These are phyloP conservation scores for Eimeria falciformis DNA, from an alignment of 169 alveolate genomes.

Conservation along the genomic window DNA sequence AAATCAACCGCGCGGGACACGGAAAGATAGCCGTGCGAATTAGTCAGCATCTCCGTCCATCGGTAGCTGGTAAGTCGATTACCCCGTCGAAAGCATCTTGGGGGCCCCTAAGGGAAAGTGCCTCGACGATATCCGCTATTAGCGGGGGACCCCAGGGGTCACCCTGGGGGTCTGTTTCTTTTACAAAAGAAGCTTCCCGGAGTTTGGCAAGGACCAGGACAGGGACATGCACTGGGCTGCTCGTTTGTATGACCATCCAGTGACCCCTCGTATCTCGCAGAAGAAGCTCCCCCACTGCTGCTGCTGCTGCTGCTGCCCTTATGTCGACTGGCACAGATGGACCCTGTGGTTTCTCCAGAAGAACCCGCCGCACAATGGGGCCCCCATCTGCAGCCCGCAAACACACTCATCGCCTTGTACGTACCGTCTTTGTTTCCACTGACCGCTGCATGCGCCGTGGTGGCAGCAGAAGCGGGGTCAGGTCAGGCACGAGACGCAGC, in stretches of 20 bases:
- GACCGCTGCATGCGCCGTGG: background rate
- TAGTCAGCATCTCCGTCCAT: background rate
- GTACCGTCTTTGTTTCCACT: no score
- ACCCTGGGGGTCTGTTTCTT: background rate
- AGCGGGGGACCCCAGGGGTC: slow-evolving; percentile 30
- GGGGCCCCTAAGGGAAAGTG: slow-evolving; percentile 26
- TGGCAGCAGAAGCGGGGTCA: slow-evolving; percentile 7
- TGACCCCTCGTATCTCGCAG: slow-evolving; percentile 18
- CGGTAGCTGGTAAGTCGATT: background rate
- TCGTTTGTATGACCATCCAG: slow-evolving; percentile 24
- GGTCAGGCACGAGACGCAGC: background rate
- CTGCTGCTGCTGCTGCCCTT: slow-evolving; percentile 50
- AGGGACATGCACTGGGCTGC: slow-evolving; percentile 58
- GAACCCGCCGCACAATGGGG: slow-evolving; percentile 19
- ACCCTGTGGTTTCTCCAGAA: background rate
- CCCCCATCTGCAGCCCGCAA: slow-evolving; percentile 32
- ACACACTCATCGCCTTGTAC: slow-evolving; percentile 23
- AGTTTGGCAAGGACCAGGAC: slow-evolving; percentile 22
- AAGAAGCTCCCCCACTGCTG: slow-evolving; percentile 32
- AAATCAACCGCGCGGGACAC: background rate
- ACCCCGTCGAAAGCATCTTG: slow-evolving; percentile 52
- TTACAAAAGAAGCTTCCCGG: background rate
- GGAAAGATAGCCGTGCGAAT: background rate
- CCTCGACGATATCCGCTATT: slow-evolving; percentile 35
- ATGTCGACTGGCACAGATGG: background rate